phyloP scores from a whole-genome alignment of 371 early-diverging fungal species.

The Mucor saturninus region DNA sequence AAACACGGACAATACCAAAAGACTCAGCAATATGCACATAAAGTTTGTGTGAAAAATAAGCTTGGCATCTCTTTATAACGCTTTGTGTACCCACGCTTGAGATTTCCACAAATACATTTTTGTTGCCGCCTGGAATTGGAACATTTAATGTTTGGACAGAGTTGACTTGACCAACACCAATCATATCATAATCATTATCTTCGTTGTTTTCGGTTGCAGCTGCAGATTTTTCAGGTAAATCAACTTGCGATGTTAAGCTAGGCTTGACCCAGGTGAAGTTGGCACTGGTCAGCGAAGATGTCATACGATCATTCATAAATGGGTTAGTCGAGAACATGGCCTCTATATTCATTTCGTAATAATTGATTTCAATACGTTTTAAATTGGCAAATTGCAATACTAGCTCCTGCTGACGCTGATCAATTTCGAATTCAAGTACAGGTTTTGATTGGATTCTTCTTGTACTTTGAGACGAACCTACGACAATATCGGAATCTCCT shows the following conservation, averaged over 20 bases:
- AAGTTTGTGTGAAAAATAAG: slow-evolving; percentile 54
- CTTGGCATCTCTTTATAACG: slow-evolving; percentile 35
- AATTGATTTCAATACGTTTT: slow-evolving; percentile 45
- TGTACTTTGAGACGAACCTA: neutral
- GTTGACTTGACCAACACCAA: slow-evolving; percentile 33
- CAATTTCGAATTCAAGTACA: slow-evolving; percentile 35
- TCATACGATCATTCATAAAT: slow-evolving; percentile 32
- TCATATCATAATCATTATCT: slow-evolving; percentile 36
- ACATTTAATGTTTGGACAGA: slow-evolving; percentile 15
- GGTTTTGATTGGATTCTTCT: slow-evolving; percentile 28
- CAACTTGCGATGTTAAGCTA: slow-evolving; percentile 16
- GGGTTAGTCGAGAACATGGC: slow-evolving; percentile 62
- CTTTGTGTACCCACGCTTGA: slow-evolving; percentile 10
- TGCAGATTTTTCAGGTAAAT: slow-evolving; percentile 6
- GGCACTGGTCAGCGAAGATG: slow-evolving; percentile 1
- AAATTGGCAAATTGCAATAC: slow-evolving; percentile 43
- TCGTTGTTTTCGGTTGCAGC: neutral
- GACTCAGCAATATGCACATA: slow-evolving; percentile 51
- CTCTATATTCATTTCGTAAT: slow-evolving; percentile 65
- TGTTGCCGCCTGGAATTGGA: slow-evolving; percentile 13
- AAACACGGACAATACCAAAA: slow-evolving; percentile 56
- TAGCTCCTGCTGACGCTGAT: slow-evolving; percentile 17
- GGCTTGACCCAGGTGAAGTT: slow-evolving; percentile 44
- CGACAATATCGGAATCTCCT: slow-evolving; percentile 11
- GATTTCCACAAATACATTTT: slow-evolving; percentile 43